Percentiles rank a stretch among this genome's conserved stretches.
Conservation (phyloP, 2,329 filamentous ascomycete species). For the Calonectria pteridis region DNA sequence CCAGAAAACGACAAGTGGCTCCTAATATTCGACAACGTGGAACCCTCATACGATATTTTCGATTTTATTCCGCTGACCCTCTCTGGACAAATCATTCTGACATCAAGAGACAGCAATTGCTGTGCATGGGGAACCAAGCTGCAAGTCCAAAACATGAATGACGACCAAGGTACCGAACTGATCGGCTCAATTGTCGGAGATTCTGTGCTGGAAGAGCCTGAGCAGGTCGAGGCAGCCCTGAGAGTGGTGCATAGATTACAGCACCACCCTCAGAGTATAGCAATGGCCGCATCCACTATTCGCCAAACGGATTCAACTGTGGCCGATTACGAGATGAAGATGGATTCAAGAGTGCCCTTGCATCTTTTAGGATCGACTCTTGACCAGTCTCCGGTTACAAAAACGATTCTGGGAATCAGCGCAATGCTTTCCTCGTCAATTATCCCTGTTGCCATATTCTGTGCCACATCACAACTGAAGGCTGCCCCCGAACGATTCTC, state of each 20-base stretch:
- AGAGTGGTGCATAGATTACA: constrained; percentile 14
- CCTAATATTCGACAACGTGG: constrained; percentile 26
- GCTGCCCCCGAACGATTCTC: constrained; percentile 19
- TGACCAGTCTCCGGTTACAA: constrained; percentile 24
- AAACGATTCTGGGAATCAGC: constrained; percentile 18
- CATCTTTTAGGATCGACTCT: constrained; percentile 20
- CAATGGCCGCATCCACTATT: constrained; percentile 24
- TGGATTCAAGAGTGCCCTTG: constrained; percentile 19
- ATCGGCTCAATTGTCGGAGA: constrained; percentile 17
- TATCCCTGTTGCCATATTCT: constrained; percentile 23
- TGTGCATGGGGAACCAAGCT: constrained; percentile 25
- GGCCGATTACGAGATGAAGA: constrained; percentile 15
- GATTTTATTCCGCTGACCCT: constrained; percentile 26
- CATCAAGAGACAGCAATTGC: constrained; percentile 23
- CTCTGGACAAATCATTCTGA: constrained; percentile 25
- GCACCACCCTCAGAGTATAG: constrained; percentile 24
- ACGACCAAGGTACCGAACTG: constrained; percentile 6
- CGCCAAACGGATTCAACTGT: constrained; percentile 15
- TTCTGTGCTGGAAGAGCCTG: constrained; percentile 1
- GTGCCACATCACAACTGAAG: constrained; percentile 18
- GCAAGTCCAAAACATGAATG: constrained; percentile 13
- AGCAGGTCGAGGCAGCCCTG: constrained; percentile 23
- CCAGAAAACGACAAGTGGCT: constrained; percentile 25
- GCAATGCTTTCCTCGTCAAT: constrained; percentile 18
- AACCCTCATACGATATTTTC: constrained; percentile 27